These are phyloP conservation scores for Pseudevernia furfuracea DNA, from an alignment of 495 filamentous ascomycete species.

Conservation along the genomic window DNA sequence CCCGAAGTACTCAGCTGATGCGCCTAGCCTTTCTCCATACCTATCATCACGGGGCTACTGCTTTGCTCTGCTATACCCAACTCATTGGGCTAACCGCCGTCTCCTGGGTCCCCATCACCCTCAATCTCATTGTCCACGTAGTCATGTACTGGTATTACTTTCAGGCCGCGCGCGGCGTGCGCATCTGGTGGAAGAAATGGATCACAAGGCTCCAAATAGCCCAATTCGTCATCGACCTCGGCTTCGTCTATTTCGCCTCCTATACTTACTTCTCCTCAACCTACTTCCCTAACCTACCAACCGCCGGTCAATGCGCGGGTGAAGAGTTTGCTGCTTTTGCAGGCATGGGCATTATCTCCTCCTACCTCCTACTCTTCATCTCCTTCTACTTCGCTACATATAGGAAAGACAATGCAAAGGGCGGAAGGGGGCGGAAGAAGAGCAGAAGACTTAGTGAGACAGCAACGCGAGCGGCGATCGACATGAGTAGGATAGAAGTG, in stretches of 20 bases:
- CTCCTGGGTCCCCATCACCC: conserved; percentile 59
- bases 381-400: conserved; percentile 98
- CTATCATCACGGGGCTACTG: conserved; percentile 68
- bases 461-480: conserved; percentile 44
- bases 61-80: conserved; percentile 65
- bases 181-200: conserved; percentile 56
- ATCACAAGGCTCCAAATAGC: conserved; percentile 52
- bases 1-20: conserved; percentile 2
- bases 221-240: conserved; percentile 53
- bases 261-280: conserved; percentile 90
- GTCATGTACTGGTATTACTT: conserved; percentile 64
- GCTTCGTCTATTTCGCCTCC: conserved; percentile 91
- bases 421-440: conserved; percentile 25
- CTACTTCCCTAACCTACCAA: conserved; percentile 83
- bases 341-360: conserved; percentile 83
- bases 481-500: conserved; percentile 48
- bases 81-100: conserved; percentile 60
- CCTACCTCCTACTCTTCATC: conserved; percentile 96
- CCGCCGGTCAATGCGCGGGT: conserved; percentile 76
- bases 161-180: conserved; percentile 50
- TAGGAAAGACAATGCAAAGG: conserved; percentile 66
- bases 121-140: conserved; percentile 64
- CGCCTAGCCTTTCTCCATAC: conserved; percentile 61
- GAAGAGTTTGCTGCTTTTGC: conserved; percentile 96
- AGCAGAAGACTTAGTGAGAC: conserved; percentile 45